A percentile compares a stretch with the other conserved stretches of the same genome.
Conservation (phyloP, 225 moss, liverwort and hornwort genomes). For the Anthoceros angustus region DNA sequence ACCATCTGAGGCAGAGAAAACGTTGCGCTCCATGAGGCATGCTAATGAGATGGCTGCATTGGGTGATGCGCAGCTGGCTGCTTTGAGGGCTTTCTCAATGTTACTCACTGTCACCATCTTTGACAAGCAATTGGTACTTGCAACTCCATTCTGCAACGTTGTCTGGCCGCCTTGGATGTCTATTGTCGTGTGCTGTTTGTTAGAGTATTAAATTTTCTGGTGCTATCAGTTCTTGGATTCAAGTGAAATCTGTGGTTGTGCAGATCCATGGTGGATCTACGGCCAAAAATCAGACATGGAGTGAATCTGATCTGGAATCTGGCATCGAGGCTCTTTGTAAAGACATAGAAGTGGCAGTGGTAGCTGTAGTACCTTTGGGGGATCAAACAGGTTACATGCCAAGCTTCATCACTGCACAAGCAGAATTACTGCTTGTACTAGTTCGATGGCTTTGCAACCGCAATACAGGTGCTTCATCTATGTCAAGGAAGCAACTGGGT, state of each 20-base stretch:
- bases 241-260: neutral
- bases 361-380: slow-evolving; percentile 36
- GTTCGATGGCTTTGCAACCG: slow-evolving; percentile 52
- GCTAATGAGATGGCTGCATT: slow-evolving; percentile 69
- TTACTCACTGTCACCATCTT: slow-evolving; percentile 60
- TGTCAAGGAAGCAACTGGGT: slow-evolving; percentile 29
- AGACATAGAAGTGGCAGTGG: slow-evolving; percentile 44
- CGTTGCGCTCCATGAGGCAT: slow-evolving; percentile 40
- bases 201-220: neutral
- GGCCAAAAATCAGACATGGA: slow-evolving; percentile 40
- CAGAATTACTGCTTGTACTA: slow-evolving; percentile 55
- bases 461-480: slow-evolving; percentile 13
- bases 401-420: slow-evolving; percentile 68
- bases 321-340: slow-evolving; percentile 50
- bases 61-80: slow-evolving; percentile 76
- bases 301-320: slow-evolving; percentile 38
- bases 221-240: neutral
- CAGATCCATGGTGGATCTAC: slow-evolving; percentile 30
- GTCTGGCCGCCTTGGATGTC: neutral
- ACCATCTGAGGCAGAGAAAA: slow-evolving; percentile 49
- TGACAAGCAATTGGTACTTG: slow-evolving; percentile 46
- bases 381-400: slow-evolving; percentile 47
- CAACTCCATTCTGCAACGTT: neutral
- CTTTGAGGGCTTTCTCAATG: slow-evolving; percentile 62
- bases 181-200: neutral